Percentiles rank a stretch among this genome's conserved stretches.
phyloP scores from a whole-genome alignment of 805 yeast genomes.

The Saccharomycopsis selenospora region DNA sequence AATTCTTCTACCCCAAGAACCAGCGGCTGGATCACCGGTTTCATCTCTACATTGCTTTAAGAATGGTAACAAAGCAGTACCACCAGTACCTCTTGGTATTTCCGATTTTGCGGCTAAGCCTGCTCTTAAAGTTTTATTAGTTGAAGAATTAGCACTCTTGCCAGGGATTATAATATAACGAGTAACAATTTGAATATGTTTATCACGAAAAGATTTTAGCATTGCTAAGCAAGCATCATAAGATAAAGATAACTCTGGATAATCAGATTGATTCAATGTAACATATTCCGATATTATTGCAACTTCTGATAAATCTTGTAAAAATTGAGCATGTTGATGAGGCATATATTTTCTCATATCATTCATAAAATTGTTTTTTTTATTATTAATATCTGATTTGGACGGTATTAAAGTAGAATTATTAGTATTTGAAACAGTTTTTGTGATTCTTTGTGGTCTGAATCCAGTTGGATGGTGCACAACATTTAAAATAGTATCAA shows the following conservation, averaged over 20 bases:
- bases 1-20: slow-evolving; percentile 79
- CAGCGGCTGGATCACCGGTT: slow-evolving; percentile 90
- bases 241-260: slow-evolving; percentile 56
- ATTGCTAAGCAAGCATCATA: slow-evolving; percentile 88
- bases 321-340: slow-evolving; percentile 68
- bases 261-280: slow-evolving; percentile 28
- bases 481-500: slow-evolving; percentile 70
- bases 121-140: slow-evolving; percentile 50
- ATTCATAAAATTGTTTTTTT: slow-evolving; percentile 49
- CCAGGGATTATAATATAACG: slow-evolving; percentile 81
- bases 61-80: slow-evolving; percentile 85
- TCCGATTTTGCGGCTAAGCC: slow-evolving; percentile 52
- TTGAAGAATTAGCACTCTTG: slow-evolving; percentile 46
- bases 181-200: slow-evolving; percentile 88
- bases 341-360: slow-evolving; percentile 94
- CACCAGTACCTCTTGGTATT: slow-evolving; percentile 76
- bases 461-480: slow-evolving; percentile 76
- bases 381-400: slow-evolving; percentile 27
- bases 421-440: slow-evolving; percentile 7
- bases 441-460: slow-evolving; percentile 30
- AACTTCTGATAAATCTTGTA: slow-evolving; percentile 47
- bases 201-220: slow-evolving; percentile 83
- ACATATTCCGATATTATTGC: slow-evolving; percentile 65
- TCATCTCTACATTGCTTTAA: slow-evolving; percentile 94
- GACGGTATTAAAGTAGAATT: slow-evolving; percentile 15